Base-by-base conservation (phyloP, 345 rosid species). In the Lepidium didymum region DNA sequence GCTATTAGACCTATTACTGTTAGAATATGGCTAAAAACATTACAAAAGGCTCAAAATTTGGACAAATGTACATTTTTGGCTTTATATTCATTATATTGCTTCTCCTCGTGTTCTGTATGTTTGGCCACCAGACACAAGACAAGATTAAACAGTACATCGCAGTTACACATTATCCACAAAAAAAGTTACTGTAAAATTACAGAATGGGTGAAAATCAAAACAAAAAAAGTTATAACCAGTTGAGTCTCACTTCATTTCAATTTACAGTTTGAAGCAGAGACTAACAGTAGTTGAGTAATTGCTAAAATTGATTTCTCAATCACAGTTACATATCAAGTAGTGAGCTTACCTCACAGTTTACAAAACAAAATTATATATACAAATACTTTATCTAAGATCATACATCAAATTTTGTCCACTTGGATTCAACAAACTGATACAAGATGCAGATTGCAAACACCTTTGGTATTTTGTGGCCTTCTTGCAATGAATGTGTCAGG, bases 31-130 rank as follows among this genome's bases (percentile, higher is more conserved):
- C 64, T 58, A 41, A 58, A 42, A 58, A 58, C 36, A 53, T 41
- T 9, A 53, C 38, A n/a, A 1, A 53, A 31, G 37, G 57, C 49
- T 58, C 50, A 23, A 14, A 5, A n/a, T 58, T 58, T 29, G 7
- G 37, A 43, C 55, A 46, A 62, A 46, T 33, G 67, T 45, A 33
- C 54, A 33, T 45, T 62, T 62, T 62, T 62, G 67, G 42, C 67
- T 62, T 15, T 62, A 19, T 2, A 21, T 47, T 19, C 53, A 47
- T 47, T 29, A 45, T 44, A 31, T 16, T 55, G 27, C 29, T 16
- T 61, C 37, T 29, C 53, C 34, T 61, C 53, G 29, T 62, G 55
- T 34, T 62, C 33, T 61, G 43, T 62, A 33, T 33, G 29, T 54
- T 62, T 46, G 67, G 54, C 54, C 14, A 31, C 54, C 14, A 31